These are phyloP conservation scores for Elaeis oleifera DNA, from an alignment of 202 grass and related monocot species.

Conservation along the genomic window DNA sequence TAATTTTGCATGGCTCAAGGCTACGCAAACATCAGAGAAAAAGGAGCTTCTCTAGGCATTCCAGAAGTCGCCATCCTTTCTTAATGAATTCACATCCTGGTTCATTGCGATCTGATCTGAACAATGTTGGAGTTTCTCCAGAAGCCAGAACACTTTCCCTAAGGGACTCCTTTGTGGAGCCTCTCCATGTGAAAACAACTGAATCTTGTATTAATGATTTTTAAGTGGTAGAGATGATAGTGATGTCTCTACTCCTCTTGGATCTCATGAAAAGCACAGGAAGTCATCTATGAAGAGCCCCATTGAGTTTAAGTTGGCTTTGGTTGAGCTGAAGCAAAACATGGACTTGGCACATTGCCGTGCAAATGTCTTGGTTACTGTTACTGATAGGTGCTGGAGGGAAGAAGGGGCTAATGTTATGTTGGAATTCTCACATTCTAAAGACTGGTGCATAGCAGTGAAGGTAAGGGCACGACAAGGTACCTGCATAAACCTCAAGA, in stretches of 20 bases:
- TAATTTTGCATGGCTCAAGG: constrained; percentile 34
- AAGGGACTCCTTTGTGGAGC: constrained; percentile 22
- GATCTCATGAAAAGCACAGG: constrained; percentile 42
- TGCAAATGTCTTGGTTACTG: constrained; percentile 60
- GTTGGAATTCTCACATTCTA: constrained; percentile 43
- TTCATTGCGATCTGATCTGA: constrained; percentile 26
- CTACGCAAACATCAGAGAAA: constrained; percentile 60
- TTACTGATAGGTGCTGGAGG: constrained; percentile 70
- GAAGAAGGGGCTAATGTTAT: constrained; percentile 63
- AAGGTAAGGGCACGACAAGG: constrained; percentile 52
- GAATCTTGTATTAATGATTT: constrained; percentile 48
- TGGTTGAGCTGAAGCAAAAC: constrained; percentile 70
- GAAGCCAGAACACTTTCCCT: constrained; percentile 11
- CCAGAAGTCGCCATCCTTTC: constrained; percentile 23
- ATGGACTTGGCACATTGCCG: constrained; percentile 54
- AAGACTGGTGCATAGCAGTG: constrained; percentile 75
- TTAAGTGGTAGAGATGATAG: constrained; percentile 66
- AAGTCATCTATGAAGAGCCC: constrained; percentile 53
- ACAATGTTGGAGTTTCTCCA: not conserved
- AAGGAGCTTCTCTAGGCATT: constrained; percentile 38
- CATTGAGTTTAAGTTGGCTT: constrained; percentile 33
- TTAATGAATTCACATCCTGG: constrained; percentile 28
- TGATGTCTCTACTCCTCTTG: constrained; percentile 57
- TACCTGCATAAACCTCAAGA: constrained; percentile 59
- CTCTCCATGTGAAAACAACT: constrained; percentile 40